Evolutionary conservation across 257 asterid genomes (phyloP), one percentile per base, ranked within the genome.

Genomic region (Solanum bulbocastanum): DNA sequence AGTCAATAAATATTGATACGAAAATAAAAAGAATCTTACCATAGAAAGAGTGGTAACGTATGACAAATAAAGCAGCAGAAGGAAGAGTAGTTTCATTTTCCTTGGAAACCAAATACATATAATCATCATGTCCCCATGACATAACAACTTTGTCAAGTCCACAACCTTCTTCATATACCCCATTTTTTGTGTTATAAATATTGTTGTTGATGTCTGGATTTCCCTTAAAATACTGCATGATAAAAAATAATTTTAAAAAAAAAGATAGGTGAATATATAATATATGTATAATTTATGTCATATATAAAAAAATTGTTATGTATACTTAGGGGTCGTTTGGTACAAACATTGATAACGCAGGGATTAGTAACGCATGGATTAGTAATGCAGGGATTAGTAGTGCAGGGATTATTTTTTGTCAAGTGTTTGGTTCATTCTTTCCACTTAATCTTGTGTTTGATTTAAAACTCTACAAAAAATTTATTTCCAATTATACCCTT

Each of bases 21-120:
- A 18, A 56, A 56, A 6, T 1, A 18, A 56, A 56, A 56, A 18
- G n/a, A 56, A 76, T 3, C 20, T 44, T 44, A 79, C 84, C 84
- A 66, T 93, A 93, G 87, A 93, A 93, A 12, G 95, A 93, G 40
- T 93, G 95, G 90, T 88, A 93, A 25, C 95, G 93, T 75, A 93
- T 83, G 71, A 92, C 90, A 89, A 93, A 93, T 86, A 93, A 89
- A 72, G 94, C 95, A 79, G 94, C 93, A 20, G 95, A 88, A 76
- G 95, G 95, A 44, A 92, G 89, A n/a, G 93, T 92, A 0, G 94
- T 89, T 52, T 91, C 89, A 79, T 79, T 79, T 79, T 79, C 65
- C 25, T 79, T 79, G 0, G 66, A 10, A 4, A 90, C 89, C 86
- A 90, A 30, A 83, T 87, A 91, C 92, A 90, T 91, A 74, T 90